Evolutionary conservation across 2,329 filamentous ascomycete genomes (phyloP).

Genomic region (Alternaria gansuensis): DNA sequence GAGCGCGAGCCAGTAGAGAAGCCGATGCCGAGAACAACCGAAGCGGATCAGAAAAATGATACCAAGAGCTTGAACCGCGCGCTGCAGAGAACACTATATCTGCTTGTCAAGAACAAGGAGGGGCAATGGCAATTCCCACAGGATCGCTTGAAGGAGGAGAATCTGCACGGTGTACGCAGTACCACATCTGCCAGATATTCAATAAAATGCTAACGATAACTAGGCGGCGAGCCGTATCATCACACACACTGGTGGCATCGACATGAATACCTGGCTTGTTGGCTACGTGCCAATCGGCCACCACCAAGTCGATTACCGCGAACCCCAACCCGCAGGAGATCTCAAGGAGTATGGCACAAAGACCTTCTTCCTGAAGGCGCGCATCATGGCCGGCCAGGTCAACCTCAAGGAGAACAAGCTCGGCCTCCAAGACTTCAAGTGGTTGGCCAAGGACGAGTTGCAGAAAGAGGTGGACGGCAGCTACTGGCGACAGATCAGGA

Average conservation of each 20-base stretch:
- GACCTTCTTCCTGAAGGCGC: constrained; percentile 93
- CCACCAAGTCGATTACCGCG: constrained; percentile 67
- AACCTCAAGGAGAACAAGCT: constrained; percentile 76
- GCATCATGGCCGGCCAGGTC: constrained; percentile 97
- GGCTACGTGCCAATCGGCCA: constrained; percentile 90
- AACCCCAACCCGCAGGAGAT: constrained; percentile 25
- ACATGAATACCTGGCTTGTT: constrained; percentile 99
- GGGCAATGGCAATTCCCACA: constrained; percentile 84
- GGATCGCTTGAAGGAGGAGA: constrained; percentile 75
- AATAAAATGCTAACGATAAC: constrained; percentile 24
- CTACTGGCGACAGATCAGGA: constrained; percentile 79
- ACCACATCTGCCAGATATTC: neutral
- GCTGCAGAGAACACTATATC: constrained; percentile 83
- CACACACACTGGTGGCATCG: constrained; percentile 78
- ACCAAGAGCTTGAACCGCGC: constrained; percentile 78
- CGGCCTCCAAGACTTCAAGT: constrained; percentile 84
- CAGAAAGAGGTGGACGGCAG: constrained; percentile 68
- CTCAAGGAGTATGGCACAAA: constrained; percentile 72
- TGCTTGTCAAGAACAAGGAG: constrained; percentile 78
- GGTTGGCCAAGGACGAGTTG: constrained; percentile 91
- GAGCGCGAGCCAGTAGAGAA: constrained; percentile 73
- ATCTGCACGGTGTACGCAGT: constrained; percentile 77
- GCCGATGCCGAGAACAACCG: constrained; percentile 74
- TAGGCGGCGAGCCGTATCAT: constrained; percentile 86
- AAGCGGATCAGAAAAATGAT: constrained; percentile 81